Conservation (phyloP, 78 protist species). For the Dictyostelium firmibasis region DNA sequence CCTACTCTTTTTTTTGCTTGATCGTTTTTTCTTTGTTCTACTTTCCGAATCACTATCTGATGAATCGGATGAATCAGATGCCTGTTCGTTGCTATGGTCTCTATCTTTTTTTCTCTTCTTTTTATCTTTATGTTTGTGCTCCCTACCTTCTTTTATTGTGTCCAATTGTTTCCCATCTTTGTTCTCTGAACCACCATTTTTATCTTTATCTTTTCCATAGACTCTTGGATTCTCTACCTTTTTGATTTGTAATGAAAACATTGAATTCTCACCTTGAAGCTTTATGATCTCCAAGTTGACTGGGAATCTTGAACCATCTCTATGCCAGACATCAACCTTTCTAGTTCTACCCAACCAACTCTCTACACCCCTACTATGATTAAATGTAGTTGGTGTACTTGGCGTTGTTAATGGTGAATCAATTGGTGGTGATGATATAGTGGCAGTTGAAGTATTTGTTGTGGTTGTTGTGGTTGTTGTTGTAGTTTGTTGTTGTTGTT, state of each 20-base stretch:
- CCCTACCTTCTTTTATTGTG: background rate
- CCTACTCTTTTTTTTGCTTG: background rate
- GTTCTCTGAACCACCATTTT: background rate
- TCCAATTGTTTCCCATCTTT: background rate
- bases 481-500: background rate
- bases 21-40: background rate
- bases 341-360: conserved; percentile 40
- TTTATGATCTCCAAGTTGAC: conserved; percentile 51
- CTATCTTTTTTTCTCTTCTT: conserved; percentile 15
- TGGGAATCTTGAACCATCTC: conserved; percentile 59
- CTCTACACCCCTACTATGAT: background rate
- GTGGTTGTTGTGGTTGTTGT: background rate
- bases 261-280: conserved; percentile 42
- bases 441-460: background rate
- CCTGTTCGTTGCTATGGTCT: background rate
- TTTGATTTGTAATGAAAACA: conserved; percentile 29
- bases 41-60: conserved; percentile 22
- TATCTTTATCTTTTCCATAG: background rate
- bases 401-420: background rate
- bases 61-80: background rate
- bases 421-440: background rate
- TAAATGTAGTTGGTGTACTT: background rate
- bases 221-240: conserved; percentile 19
- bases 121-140: background rate
- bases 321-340: conserved; percentile 51